Percentiles rank a stretch among this genome's conserved stretches.
Conservation (phyloP, 2,329 filamentous ascomycete species). For the Amylocarpus encephaloides region DNA sequence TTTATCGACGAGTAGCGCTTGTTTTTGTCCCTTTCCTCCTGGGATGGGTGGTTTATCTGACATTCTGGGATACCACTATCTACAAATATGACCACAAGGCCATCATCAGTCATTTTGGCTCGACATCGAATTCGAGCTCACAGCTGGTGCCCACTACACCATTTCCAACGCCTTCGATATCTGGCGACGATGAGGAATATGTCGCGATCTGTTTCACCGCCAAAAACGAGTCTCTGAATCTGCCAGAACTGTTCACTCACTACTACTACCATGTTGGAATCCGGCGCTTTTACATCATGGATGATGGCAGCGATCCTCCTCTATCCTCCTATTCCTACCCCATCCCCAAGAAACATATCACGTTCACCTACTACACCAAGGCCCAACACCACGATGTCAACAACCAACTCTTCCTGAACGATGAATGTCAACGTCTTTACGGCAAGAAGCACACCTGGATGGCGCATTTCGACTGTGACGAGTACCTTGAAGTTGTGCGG, state of each 20-base stretch:
- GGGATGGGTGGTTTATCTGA: neutral
- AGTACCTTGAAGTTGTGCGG: constrained; percentile 1
- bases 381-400: neutral
- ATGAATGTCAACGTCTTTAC: constrained; percentile 1
- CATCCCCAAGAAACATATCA: constrained; percentile 1
- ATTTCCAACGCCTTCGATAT: neutral
- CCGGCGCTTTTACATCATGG: constrained; percentile 3
- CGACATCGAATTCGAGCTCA: neutral
- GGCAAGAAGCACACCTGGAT: constrained; percentile 1
- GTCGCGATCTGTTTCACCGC: constrained; percentile 1
- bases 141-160: neutral
- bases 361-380: neutral
- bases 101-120: neutral
- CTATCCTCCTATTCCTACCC: neutral
- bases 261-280: constrained; percentile 3
- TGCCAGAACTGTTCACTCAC: constrained; percentile 2
- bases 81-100: neutral
- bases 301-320: constrained; percentile 1
- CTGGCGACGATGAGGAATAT: constrained; percentile 2
- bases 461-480: constrained; percentile 3
- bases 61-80: neutral
- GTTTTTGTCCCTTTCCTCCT: neutral
- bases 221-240: constrained; percentile 1
- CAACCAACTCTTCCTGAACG: constrained; percentile 3
- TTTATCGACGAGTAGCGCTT: neutral